Conservation (phyloP, 2,329 filamentous ascomycete species). For the Diaporthe sp. region DNA sequence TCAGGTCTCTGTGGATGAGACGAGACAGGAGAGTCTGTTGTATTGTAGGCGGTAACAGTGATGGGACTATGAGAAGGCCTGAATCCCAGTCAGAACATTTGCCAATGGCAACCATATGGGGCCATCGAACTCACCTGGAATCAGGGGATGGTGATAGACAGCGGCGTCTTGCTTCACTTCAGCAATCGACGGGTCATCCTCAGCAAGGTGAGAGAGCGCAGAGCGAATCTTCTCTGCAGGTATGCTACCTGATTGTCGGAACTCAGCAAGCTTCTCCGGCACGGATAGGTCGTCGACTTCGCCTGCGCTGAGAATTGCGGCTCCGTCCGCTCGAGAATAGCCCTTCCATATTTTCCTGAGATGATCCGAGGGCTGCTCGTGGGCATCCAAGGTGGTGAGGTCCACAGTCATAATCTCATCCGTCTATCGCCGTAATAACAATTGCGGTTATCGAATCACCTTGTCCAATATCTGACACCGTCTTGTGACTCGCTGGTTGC, state of each 20-base stretch:
- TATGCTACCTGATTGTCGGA: slow-evolving; percentile 62
- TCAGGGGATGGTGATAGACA: slow-evolving; percentile 74
- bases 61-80: slow-evolving; percentile 87
- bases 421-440: not conserved
- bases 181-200: slow-evolving; percentile 50
- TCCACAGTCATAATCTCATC: slow-evolving; percentile 55
- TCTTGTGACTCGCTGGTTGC: not conserved
- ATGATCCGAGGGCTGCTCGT: slow-evolving; percentile 80
- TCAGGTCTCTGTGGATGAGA: slow-evolving; percentile 77
- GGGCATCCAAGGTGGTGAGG: slow-evolving; percentile 75
- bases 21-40: slow-evolving; percentile 80
- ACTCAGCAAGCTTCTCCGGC: slow-evolving; percentile 56
- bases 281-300: slow-evolving; percentile 68
- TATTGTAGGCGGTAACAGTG: slow-evolving; percentile 76
- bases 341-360: slow-evolving; percentile 82
- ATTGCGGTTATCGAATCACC: not conserved
- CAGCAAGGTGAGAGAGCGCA: slow-evolving; percentile 60
- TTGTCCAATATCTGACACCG: not conserved
- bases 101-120: slow-evolving; percentile 14
- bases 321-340: slow-evolving; percentile 73
- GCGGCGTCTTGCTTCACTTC: slow-evolving; percentile 56
- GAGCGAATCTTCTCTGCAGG: slow-evolving; percentile 57
- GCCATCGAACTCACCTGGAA: slow-evolving; percentile 73
- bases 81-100: slow-evolving; percentile 18
- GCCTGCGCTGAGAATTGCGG: slow-evolving; percentile 65